Evolutionary conservation across 495 filamentous ascomycete genomes (phyloP).

Genomic region (Bryoglossum gracile): DNA sequence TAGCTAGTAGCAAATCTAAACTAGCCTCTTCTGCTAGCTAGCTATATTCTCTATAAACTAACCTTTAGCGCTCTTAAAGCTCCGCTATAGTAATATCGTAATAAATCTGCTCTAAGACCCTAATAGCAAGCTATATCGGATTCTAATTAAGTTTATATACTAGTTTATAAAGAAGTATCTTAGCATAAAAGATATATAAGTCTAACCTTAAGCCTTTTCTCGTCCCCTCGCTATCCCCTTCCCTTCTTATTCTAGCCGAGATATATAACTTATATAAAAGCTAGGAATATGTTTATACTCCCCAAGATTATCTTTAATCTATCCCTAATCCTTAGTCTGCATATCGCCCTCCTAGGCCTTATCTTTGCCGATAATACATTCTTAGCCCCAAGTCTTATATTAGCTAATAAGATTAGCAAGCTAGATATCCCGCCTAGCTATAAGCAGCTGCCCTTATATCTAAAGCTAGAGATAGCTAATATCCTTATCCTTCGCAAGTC

Average conservation of each 20-base stretch:
- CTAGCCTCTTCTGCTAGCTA: slow-evolving; percentile 33
- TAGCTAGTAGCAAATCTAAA: slow-evolving; percentile 30
- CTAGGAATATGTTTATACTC: slow-evolving; percentile 29
- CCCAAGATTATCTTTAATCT: slow-evolving; percentile 31
- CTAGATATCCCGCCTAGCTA: slow-evolving; percentile 20
- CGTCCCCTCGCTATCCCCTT: not conserved
- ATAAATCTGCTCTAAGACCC: slow-evolving; percentile 31
- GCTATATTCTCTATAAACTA: slow-evolving; percentile 30
- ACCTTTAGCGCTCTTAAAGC: slow-evolving; percentile 28
- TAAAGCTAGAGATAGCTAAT: slow-evolving; percentile 20
- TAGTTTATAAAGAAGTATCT: slow-evolving; percentile 33
- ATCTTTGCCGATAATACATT: slow-evolving; percentile 28
- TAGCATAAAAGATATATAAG: slow-evolving; percentile 29
- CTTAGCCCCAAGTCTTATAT: slow-evolving; percentile 14
- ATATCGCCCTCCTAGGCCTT: slow-evolving; percentile 28
- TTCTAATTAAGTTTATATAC: slow-evolving; percentile 30
- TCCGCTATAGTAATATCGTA: slow-evolving; percentile 22
- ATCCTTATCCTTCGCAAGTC: slow-evolving; percentile 24
- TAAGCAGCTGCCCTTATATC: slow-evolving; percentile 26
- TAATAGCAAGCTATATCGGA: slow-evolving; percentile 22
- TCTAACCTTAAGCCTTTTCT: slow-evolving; percentile 9
- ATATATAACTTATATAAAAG: not conserved
- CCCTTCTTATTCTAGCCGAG: not conserved
- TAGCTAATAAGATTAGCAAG: slow-evolving; percentile 18
- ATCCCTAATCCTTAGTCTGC: slow-evolving; percentile 23